phyloP scores from a whole-genome alignment of 164 flowering plant genomes.

The Vitis rupestris region DNA sequence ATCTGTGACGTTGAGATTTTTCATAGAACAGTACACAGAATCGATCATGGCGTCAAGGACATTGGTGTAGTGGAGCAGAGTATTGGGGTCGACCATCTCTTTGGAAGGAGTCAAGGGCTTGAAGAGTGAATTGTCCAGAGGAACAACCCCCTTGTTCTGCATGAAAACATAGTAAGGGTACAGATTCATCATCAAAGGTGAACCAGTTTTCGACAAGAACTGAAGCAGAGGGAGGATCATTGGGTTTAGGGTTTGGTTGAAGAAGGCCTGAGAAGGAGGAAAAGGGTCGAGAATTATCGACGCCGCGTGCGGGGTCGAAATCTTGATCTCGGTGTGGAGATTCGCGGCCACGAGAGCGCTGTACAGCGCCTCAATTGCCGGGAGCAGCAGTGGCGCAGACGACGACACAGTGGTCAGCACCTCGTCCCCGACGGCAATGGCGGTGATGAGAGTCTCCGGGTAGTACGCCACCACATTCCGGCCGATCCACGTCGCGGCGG shows the following conservation, averaged over 20 bases:
- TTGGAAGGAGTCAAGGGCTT: constrained; percentile 80
- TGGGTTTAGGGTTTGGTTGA: constrained; percentile 61
- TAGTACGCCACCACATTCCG: constrained; percentile 68
- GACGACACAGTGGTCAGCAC: constrained; percentile 75
- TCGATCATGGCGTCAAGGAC: constrained; percentile 95
- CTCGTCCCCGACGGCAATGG: constrained; percentile 89
- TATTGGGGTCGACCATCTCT: constrained; percentile 96
- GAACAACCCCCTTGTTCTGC: constrained; percentile 94
- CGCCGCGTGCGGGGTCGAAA: constrained; percentile 89
- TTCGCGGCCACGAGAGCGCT: constrained; percentile 70
- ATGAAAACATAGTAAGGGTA: constrained; percentile 96
- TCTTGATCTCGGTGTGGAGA: constrained; percentile 59
- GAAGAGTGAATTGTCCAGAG: constrained; percentile 76
- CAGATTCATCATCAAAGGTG: constrained; percentile 92
- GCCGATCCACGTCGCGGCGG: constrained; percentile 84
- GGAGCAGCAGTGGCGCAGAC: constrained; percentile 74
- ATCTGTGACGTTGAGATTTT: constrained; percentile 74
- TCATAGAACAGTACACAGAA: constrained; percentile 81
- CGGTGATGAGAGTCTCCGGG: constrained; percentile 76
- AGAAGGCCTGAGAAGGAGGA: constrained; percentile 96
- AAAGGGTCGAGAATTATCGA: constrained; percentile 81
- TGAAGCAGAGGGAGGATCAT: constrained; percentile 55
- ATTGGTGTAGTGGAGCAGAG: constrained; percentile 88
- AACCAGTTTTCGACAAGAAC: constrained; percentile 61
- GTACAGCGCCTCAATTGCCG: constrained; percentile 82